Evolutionary conservation across 2,329 filamentous ascomycete species (phyloP).

Genomic region (Sporothrix variecibatus): DNA sequence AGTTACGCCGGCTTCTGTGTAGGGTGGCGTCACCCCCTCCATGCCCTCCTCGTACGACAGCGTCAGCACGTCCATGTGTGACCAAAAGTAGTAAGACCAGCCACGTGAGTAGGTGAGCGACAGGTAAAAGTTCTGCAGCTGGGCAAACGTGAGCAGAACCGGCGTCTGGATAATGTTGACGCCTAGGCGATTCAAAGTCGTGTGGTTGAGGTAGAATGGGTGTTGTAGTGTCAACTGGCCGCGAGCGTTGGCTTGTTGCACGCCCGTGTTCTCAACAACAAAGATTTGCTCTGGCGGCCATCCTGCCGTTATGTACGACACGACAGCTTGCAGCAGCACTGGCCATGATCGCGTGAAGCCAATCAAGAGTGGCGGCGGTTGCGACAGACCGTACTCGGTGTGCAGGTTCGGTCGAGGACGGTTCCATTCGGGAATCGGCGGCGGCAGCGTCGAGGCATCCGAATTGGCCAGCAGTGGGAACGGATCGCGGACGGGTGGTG

Average conservation of each 20-base stretch:
- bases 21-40: constrained; percentile 38
- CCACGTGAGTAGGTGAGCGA: constrained; percentile 44
- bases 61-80: constrained; percentile 54
- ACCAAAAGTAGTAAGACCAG: constrained; percentile 56
- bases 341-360: constrained; percentile 38
- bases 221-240: constrained; percentile 54
- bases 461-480: constrained; percentile 43
- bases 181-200: neutral
- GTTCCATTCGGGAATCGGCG: constrained; percentile 46
- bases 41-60: constrained; percentile 47
- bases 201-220: constrained; percentile 59
- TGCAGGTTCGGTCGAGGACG: constrained; percentile 42
- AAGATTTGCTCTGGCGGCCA: constrained; percentile 60
- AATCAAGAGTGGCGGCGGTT: neutral
- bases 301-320: constrained; percentile 60
- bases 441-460: constrained; percentile 36
- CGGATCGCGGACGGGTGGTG: constrained; percentile 41
- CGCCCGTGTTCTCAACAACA: constrained; percentile 61
- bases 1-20: constrained; percentile 34
- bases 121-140: constrained; percentile 2
- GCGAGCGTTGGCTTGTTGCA: constrained; percentile 54
- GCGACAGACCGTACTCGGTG: constrained; percentile 35
- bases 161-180: constrained; percentile 3
- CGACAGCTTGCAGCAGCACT: constrained; percentile 56
- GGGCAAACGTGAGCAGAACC: neutral